A percentile compares a stretch with the other conserved stretches of the same genome.
Evolutionary conservation across 2,329 filamentous ascomycete species (phyloP).

Genomic region (Pseudopithomyces chartarum): DNA sequence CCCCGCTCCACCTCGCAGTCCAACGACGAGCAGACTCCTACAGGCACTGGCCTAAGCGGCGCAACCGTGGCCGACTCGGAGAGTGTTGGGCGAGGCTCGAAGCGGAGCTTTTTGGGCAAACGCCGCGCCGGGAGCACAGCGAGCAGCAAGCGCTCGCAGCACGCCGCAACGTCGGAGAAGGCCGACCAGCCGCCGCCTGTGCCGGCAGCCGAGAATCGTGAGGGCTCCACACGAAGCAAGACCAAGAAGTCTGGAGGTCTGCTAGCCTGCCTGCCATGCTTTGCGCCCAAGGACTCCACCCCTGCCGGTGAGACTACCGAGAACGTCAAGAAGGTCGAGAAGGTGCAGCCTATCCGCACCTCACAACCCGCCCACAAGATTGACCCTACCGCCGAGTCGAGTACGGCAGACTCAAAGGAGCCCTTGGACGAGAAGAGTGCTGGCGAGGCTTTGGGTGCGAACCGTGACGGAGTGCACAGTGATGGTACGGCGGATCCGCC

Average conservation of each 20-base stretch:
- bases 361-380: conserved; percentile 54
- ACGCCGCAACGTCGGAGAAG: conserved; percentile 48
- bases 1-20: conserved; percentile 39
- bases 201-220: conserved; percentile 33
- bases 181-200: conserved; percentile 38
- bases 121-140: conserved; percentile 52
- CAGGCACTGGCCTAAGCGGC: conserved; percentile 49
- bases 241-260: conserved; percentile 50
- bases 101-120: conserved; percentile 53
- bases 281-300: conserved; percentile 66
- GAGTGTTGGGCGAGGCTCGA: conserved; percentile 50
- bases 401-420: conserved; percentile 51
- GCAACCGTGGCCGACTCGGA: conserved; percentile 52
- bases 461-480: conserved; percentile 27
- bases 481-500: conserved; percentile 32
- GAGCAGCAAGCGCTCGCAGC: conserved; percentile 53
- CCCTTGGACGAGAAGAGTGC: conserved; percentile 51
- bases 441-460: conserved; percentile 26
- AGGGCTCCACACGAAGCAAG: conserved; percentile 44
- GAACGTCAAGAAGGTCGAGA: conserved; percentile 49
- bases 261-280: conserved; percentile 67
- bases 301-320: conserved; percentile 45
- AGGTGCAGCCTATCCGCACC: conserved; percentile 43
- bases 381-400: conserved; percentile 49
- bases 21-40: conserved; percentile 39